These are phyloP conservation scores for Acacia crassicarpa DNA, from an alignment of 306 rosid species.

Conservation along the genomic window DNA sequence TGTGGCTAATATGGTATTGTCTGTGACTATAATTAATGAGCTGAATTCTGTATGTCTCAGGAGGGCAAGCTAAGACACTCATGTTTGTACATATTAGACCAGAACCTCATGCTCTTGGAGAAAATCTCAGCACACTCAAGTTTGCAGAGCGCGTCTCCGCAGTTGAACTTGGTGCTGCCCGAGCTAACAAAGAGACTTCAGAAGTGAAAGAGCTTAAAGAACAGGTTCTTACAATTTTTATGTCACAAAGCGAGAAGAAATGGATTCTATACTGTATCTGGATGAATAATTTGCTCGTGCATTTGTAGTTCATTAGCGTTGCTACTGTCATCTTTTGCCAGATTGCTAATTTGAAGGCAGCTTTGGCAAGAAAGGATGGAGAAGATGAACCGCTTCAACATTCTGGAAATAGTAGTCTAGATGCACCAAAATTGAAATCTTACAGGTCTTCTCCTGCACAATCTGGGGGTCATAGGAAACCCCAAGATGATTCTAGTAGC, in stretches of 20 bases:
- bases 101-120: conserved; percentile 73
- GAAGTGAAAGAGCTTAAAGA: conserved; percentile 89
- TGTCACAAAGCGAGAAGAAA: not conserved
- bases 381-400: conserved; percentile 48
- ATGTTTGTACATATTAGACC: conserved; percentile 98
- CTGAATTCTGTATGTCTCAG: conserved; percentile 39
- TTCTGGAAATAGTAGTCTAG: conserved; percentile 44
- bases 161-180: conserved; percentile 91
- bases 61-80: conserved; percentile 97
- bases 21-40: not conserved
- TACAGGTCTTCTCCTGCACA: conserved; percentile 43
- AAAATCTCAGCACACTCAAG: conserved; percentile 89
- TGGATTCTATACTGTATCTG: not conserved
- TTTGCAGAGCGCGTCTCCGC: conserved; percentile 96
- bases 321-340: conserved; percentile 33
- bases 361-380: conserved; percentile 63
- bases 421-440: conserved; percentile 44
- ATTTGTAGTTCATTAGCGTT: conserved; percentile 4
- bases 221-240: conserved; percentile 55
- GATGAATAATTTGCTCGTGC: not conserved
- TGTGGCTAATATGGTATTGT: conserved; percentile 11
- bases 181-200: conserved; percentile 68
- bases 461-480: conserved; percentile 46
- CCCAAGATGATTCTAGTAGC: conserved; percentile 54
- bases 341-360: conserved; percentile 76